phyloP scores from a whole-genome alignment of 2,329 filamentous ascomycete species.

The Aspergillus novoparasiticus region DNA sequence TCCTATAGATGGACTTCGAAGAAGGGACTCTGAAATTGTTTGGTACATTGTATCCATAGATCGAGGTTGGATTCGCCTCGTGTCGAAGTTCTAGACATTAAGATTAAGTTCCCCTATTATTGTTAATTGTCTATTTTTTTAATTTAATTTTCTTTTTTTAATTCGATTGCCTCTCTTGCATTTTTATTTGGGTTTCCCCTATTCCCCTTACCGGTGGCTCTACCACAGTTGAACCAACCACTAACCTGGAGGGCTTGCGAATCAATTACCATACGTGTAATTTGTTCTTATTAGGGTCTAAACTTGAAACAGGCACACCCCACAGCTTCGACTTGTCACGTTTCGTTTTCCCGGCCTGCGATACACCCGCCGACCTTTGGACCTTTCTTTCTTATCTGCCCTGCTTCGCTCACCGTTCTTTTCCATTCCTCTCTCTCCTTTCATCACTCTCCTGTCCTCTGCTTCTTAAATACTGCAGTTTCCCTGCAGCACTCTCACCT shows the following conservation, averaged over 20 bases:
- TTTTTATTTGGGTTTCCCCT: conserved; percentile 13
- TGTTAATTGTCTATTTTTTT: not conserved
- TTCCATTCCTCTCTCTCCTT: conserved; percentile 21
- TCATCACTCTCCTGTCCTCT: conserved; percentile 22
- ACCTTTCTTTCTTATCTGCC: conserved; percentile 27
- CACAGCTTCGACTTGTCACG: conserved; percentile 30
- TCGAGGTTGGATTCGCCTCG: not conserved
- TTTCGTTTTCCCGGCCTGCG: conserved; percentile 25
- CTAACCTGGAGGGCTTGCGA: conserved; percentile 2
- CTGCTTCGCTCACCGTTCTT: conserved; percentile 24
- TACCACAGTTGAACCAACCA: conserved; percentile 2
- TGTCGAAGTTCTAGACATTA: conserved; percentile 4
- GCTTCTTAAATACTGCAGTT: conserved; percentile 30
- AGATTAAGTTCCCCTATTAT: conserved; percentile 2
- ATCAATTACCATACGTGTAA: conserved; percentile 4
- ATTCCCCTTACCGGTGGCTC: conserved; percentile 22
- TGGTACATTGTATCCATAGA: not conserved
- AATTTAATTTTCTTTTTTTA: not conserved
- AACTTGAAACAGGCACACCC: conserved; percentile 40
- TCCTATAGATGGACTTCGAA: not conserved
- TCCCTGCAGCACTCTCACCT: conserved; percentile 34
- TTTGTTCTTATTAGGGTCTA: conserved; percentile 23
- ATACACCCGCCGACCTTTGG: conserved; percentile 14
- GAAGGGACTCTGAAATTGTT: not conserved
- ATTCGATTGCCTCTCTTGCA: not conserved